Percentiles rank a stretch among this genome's conserved stretches.
phyloP scores from a whole-genome alignment of 805 yeast genomes.

The Lipomyces chichibuensis region DNA sequence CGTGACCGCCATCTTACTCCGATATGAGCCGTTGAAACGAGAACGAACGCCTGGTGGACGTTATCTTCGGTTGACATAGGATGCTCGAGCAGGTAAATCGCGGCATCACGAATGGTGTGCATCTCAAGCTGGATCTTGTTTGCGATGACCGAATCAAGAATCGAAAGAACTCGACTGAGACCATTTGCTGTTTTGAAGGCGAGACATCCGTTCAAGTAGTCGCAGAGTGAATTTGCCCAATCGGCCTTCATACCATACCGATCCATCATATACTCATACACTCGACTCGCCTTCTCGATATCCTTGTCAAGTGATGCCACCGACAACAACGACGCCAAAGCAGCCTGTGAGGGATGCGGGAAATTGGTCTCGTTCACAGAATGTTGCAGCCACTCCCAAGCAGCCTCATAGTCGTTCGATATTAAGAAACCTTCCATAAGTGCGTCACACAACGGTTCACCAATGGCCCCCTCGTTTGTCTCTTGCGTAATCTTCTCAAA shows the following conservation, averaged over 20 bases:
- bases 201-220: conserved; percentile 12
- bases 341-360: conserved; percentile 8
- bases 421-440: conserved; percentile 39
- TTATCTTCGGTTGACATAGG: conserved; percentile 15
- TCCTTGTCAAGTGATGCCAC: conserved; percentile 34
- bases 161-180: not conserved
- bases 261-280: conserved; percentile 36
- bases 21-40: conserved; percentile 12
- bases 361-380: conserved; percentile 32
- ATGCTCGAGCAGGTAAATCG: conserved; percentile 19
- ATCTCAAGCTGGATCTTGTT: conserved; percentile 13
- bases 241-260: conserved; percentile 1
- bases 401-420: conserved; percentile 35
- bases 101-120: conserved; percentile 21
- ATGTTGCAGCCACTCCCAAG: conserved; percentile 42
- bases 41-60: conserved; percentile 22
- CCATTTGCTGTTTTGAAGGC: conserved; percentile 3
- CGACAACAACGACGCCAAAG: conserved; percentile 36
- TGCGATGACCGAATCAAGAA: conserved; percentile 11
- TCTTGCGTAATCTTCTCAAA: conserved; percentile 37
- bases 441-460: conserved; percentile 23
- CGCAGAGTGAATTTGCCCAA: conserved; percentile 8
- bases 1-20: conserved; percentile 10
- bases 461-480: conserved; percentile 16
- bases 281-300: conserved; percentile 39